Conservation (phyloP, 352 stramenopile species). For the Phytophthora colocasiae region DNA sequence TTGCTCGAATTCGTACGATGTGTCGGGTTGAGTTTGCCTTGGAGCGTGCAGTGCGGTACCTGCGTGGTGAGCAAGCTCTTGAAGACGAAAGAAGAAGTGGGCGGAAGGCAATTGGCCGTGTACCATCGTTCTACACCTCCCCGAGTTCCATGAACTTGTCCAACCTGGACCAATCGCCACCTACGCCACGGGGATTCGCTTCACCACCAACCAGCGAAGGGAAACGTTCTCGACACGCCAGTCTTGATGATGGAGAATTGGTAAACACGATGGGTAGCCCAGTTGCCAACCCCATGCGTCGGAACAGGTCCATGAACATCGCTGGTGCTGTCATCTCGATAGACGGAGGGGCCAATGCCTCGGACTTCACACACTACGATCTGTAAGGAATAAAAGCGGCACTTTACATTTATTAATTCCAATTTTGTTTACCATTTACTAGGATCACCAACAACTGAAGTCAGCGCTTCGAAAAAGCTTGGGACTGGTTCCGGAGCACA, state of each 20-base stretch:
- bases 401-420: conserved; percentile 28
- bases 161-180: conserved; percentile 62
- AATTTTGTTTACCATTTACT: conserved; percentile 38
- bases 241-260: conserved; percentile 37
- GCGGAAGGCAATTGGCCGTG: conserved; percentile 75
- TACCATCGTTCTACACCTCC: conserved; percentile 90
- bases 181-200: conserved; percentile 20
- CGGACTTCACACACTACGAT: conserved; percentile 54
- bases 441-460: conserved; percentile 43
- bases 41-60: conserved; percentile 88
- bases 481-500: conserved; percentile 73
- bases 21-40: conserved; percentile 97
- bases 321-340: conserved; percentile 86
- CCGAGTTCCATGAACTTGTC: conserved; percentile 87
- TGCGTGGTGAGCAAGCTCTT: conserved; percentile 82
- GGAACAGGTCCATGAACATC: conserved; percentile 83
- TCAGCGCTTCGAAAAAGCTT: conserved; percentile 87
- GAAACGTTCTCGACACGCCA: conserved; percentile 28
- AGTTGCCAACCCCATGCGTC: conserved; percentile 50
- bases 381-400: conserved; percentile 33
- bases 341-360: conserved; percentile 49
- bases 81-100: conserved; percentile 79
- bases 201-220: conserved; percentile 22
- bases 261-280: conserved; percentile 23
- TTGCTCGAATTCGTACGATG: conserved; percentile 96